phyloP scores from a whole-genome alignment of 176 grass and related monocot genomes.

The Bothriochloa decipiens region DNA sequence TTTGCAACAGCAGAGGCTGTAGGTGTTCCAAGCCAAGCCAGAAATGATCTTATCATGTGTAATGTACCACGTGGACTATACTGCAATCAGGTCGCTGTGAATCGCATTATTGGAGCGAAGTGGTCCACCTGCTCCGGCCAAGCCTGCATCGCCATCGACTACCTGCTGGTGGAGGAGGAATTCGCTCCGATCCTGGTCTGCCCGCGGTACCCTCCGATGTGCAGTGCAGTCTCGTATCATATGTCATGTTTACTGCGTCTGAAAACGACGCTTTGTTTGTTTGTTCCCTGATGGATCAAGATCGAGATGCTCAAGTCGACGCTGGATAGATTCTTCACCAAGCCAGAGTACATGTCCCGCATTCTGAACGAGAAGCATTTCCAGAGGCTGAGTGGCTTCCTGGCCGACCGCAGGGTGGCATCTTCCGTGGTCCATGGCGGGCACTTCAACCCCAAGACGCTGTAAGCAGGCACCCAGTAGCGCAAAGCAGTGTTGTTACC shows the following conservation, averaged over 20 bases:
- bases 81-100: slow-evolving; percentile 51
- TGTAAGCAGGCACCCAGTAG: slow-evolving; percentile 45
- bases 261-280: slow-evolving; percentile 13
- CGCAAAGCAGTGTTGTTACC: too few relatives aligned
- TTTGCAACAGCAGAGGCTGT: background rate
- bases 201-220: background rate
- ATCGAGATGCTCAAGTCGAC: slow-evolving; percentile 72
- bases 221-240: background rate
- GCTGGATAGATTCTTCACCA: slow-evolving; percentile 49
- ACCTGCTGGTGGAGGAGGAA: slow-evolving; percentile 73
- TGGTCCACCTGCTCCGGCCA: slow-evolving; percentile 78
- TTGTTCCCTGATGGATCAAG: slow-evolving; percentile 37
- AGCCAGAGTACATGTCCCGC: slow-evolving; percentile 49
- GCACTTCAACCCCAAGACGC: slow-evolving; percentile 44
- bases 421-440: slow-evolving; percentile 69
- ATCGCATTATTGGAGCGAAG: slow-evolving; percentile 66
- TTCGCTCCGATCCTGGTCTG: slow-evolving; percentile 70
- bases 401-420: slow-evolving; percentile 59
- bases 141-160: slow-evolving; percentile 82
- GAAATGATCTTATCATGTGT: too few relatives aligned
- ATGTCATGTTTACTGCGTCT: background rate
- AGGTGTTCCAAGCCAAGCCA: background rate
- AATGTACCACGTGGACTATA: background rate
- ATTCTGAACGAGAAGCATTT: slow-evolving; percentile 67
- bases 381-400: slow-evolving; percentile 50